Conservation (phyloP, 176 grass and related monocot genomes). For the Carex cristatella region DNA sequence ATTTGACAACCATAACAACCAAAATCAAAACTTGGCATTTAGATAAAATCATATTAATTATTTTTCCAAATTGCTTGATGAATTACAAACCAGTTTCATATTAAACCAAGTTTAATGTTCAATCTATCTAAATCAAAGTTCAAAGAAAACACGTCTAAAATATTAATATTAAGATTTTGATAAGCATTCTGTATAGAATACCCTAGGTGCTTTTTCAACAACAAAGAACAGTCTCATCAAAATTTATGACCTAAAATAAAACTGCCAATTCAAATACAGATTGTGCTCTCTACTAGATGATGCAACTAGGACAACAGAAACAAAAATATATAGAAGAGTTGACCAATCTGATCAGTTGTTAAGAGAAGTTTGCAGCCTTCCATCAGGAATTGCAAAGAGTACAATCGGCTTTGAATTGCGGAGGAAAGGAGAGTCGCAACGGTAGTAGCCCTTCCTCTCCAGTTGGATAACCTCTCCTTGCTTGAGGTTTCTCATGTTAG, state of each 20-base stretch:
- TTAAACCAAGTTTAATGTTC: not conserved
- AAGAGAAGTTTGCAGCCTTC: conserved; percentile 39
- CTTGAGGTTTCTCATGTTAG: conserved; percentile 69
- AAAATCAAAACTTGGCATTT: not conserved
- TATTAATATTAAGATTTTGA: not conserved
- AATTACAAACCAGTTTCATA: not conserved
- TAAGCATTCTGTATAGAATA: not conserved
- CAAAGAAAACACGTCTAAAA: not conserved
- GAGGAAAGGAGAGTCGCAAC: conserved; percentile 76
- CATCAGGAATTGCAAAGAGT: conserved; percentile 85
- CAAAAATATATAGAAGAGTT: not conserved
- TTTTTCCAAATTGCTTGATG: not conserved
- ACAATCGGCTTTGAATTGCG: conserved; percentile 55
- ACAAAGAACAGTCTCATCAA: not conserved
- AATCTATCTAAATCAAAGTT: not conserved
- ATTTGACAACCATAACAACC: not conserved
- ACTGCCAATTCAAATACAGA: not conserved
- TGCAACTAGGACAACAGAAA: not conserved
- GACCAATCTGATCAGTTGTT: conserved; percentile 18
- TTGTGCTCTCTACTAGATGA: not conserved
- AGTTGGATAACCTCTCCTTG: conserved; percentile 83
- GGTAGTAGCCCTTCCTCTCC: conserved; percentile 88
- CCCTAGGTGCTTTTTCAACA: not conserved
- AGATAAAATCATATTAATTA: not conserved
- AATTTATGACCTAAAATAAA: not conserved